These are phyloP conservation scores for Bassia scoparia DNA, from an alignment of 148 eudicot genomes.

Conservation along the genomic window DNA sequence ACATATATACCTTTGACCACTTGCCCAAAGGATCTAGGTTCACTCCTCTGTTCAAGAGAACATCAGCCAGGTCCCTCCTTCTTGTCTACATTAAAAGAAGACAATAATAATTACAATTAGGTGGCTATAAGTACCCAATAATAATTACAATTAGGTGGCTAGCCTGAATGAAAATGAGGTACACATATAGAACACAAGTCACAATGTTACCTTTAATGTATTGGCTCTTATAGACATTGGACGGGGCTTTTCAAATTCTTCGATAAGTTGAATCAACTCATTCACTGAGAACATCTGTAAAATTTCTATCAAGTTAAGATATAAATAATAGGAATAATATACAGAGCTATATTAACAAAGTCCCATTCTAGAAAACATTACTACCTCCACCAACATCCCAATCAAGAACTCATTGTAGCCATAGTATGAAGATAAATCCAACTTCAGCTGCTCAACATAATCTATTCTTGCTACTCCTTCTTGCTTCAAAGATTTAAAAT, in stretches of 20 bases:
- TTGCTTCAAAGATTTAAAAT: slow-evolving; percentile 62
- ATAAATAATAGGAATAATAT: neutral
- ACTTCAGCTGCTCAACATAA: slow-evolving; percentile 66
- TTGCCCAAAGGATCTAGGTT: slow-evolving; percentile 86
- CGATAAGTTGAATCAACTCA: slow-evolving; percentile 84
- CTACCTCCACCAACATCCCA: slow-evolving; percentile 69
- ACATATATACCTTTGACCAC: slow-evolving; percentile 77
- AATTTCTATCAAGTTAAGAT: neutral
- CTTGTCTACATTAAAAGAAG: slow-evolving; percentile 54
- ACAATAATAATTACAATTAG: neutral
- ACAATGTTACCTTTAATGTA: slow-evolving; percentile 68
- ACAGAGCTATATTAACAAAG: neutral
- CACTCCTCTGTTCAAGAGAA: slow-evolving; percentile 88
- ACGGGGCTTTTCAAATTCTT: slow-evolving; percentile 94
- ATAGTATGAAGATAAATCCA: slow-evolving; percentile 72
- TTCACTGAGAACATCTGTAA: slow-evolving; percentile 75
- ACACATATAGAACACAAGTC: slow-evolving; percentile 1
- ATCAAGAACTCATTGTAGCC: slow-evolving; percentile 90
- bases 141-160: neutral
- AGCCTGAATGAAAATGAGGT: neutral
- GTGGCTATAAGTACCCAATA: neutral
- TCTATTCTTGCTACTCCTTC: slow-evolving; percentile 63
- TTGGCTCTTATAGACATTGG: slow-evolving; percentile 78
- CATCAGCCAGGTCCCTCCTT: slow-evolving; percentile 87
- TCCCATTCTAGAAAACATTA: neutral